Evolutionary conservation across 2,329 filamentous ascomycete species (phyloP).

Genomic region (Exophiala sp.): DNA sequence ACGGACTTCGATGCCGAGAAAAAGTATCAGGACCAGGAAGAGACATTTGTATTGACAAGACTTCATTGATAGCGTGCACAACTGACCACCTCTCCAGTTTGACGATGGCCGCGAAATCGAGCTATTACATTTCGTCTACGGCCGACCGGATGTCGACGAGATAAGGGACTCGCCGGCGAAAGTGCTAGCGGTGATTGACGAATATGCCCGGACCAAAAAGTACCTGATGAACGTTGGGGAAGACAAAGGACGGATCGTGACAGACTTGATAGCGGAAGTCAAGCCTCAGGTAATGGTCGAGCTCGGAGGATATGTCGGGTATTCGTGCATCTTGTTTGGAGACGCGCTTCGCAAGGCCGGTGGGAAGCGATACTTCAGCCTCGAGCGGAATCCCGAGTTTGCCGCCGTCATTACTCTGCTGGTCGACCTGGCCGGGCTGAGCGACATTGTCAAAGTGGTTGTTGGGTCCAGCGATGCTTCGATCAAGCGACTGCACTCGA

Average conservation of each 20-base stretch:
- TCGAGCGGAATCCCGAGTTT: constrained; percentile 70
- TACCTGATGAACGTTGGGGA: constrained; percentile 77
- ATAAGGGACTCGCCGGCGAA: constrained; percentile 59
- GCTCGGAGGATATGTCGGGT: constrained; percentile 74
- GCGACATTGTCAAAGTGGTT: constrained; percentile 62
- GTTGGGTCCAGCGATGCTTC: constrained; percentile 64
- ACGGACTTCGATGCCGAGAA: constrained; percentile 23
- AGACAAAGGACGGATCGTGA: constrained; percentile 66
- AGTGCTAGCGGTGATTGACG: constrained; percentile 64
- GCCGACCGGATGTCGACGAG: constrained; percentile 54
- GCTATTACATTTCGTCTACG: constrained; percentile 63
- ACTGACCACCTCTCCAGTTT: constrained; percentile 36
- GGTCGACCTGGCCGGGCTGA: constrained; percentile 68
- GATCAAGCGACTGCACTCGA: constrained; percentile 53
- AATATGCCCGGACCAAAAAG: constrained; percentile 59
- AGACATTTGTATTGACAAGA: constrained; percentile 21
- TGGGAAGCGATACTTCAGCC: constrained; percentile 61
- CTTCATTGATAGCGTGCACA: background rate
- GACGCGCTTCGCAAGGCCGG: constrained; percentile 58
- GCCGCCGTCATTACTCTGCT: constrained; percentile 62
- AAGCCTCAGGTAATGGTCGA: constrained; percentile 69
- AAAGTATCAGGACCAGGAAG: constrained; percentile 26
- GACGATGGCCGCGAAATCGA: constrained; percentile 70
- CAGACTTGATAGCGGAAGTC: constrained; percentile 58
- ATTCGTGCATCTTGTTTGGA: constrained; percentile 72